Conservation (phyloP, 1,284 basidiomycete species). For the Austroboletus olivaceoglutinosus region DNA sequence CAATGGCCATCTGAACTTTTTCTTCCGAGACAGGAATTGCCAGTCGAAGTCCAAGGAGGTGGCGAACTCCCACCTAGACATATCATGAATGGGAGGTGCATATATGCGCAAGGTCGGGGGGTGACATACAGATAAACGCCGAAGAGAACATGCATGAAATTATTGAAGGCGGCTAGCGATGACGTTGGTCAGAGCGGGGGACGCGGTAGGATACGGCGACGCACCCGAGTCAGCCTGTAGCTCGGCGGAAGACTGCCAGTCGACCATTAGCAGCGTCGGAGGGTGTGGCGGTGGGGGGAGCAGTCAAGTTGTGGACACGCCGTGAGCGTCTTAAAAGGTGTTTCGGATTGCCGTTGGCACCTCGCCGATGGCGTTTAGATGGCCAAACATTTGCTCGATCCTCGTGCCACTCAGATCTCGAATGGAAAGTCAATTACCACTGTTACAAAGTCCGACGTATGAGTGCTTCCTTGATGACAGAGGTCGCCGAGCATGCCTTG, state of each 20-base stretch:
- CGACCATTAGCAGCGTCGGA: slow-evolving; percentile 40
- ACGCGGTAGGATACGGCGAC: neutral
- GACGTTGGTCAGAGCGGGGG: slow-evolving; percentile 9
- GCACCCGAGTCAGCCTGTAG: slow-evolving; percentile 50
- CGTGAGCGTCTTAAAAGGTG: slow-evolving; percentile 15
- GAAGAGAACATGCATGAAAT: slow-evolving; percentile 64
- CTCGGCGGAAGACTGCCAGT: slow-evolving; percentile 57
- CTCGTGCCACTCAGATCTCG: neutral
- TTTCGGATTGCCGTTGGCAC: slow-evolving; percentile 4
- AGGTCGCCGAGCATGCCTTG: neutral
- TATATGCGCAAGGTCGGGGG: slow-evolving; percentile 11
- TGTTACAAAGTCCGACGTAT: slow-evolving; percentile 8
- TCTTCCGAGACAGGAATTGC: slow-evolving; percentile 58
- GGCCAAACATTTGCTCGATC: slow-evolving; percentile 6
- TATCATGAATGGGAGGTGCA: neutral
- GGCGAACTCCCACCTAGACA: slow-evolving; percentile 59
- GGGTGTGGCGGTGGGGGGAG: neutral
- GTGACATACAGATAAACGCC: slow-evolving; percentile 60
- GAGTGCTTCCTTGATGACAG: slow-evolving; percentile 7
- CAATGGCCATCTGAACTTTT: slow-evolving; percentile 62
- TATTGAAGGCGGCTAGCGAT: slow-evolving; percentile 53
- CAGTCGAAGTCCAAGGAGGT: slow-evolving; percentile 69
- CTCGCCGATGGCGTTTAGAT: slow-evolving; percentile 20
- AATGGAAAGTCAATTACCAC: slow-evolving; percentile 10
- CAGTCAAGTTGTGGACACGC: neutral